phyloP scores from a whole-genome alignment of 2,329 filamentous ascomycete species.

The Fonsecaea monophora region DNA sequence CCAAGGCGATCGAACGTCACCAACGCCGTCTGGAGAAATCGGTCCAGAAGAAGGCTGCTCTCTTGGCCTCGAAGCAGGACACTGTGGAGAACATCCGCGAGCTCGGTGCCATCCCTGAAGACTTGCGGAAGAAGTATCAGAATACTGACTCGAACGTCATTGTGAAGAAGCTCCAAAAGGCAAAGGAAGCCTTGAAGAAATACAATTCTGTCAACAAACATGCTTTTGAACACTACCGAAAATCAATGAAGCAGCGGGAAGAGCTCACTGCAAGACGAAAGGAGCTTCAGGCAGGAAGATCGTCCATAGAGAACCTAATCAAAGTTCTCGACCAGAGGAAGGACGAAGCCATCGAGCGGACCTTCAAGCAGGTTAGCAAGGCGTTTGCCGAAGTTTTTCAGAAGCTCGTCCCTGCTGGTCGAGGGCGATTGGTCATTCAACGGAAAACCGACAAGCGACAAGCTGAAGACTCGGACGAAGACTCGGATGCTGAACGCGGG shows the following conservation, averaged over 20 bases:
- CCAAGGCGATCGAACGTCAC: constrained; percentile 78
- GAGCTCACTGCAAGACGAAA: constrained; percentile 81
- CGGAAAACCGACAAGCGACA: constrained; percentile 77
- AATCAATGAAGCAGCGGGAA: constrained; percentile 91
- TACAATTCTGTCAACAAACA: constrained; percentile 92
- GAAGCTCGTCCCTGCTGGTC: constrained; percentile 90
- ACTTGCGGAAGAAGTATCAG: constrained; percentile 90
- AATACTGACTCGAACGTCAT: constrained; percentile 80
- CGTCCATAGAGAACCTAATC: constrained; percentile 89
- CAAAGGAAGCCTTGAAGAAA: constrained; percentile 91
- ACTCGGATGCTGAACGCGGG: constrained; percentile 66
- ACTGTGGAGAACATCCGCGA: constrained; percentile 89
- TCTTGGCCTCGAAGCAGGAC: constrained; percentile 78
- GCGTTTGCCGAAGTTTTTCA: constrained; percentile 94
- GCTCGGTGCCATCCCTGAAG: constrained; percentile 88
- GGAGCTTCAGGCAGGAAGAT: constrained; percentile 85
- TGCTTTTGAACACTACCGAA: constrained; percentile 98
- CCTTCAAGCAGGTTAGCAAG: constrained; percentile 95
- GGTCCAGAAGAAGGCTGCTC: constrained; percentile 82
- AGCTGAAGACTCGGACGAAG: constrained; percentile 67
- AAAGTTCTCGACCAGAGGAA: constrained; percentile 92
- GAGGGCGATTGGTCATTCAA: constrained; percentile 90
- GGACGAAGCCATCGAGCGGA: constrained; percentile 96
- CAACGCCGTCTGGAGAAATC: constrained; percentile 92
- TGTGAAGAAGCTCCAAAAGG: constrained; percentile 78